Evolutionary conservation across 2,329 filamentous ascomycete species (phyloP), one percentile per base, ranked within the genome.

Genomic region (Didymellaceae sp.): DNA sequence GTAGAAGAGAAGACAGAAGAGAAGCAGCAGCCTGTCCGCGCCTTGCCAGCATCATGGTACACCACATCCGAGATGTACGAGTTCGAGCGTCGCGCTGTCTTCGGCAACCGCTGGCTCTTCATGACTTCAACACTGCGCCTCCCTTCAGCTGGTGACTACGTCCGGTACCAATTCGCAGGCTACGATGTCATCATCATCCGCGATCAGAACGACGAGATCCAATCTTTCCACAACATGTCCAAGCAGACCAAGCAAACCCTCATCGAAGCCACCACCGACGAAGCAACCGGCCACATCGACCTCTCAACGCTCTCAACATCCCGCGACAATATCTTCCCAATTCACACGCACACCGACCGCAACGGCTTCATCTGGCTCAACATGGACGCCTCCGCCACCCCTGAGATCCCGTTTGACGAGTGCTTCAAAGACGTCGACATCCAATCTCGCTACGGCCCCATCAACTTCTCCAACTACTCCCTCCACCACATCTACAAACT

Each of bases 31-130:
- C 61, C 68, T 6, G 57, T 68, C 2, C 65, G 70, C 33, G 70
- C 73, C 22, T 59, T 78, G 5, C 74, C 77, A 5, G 67, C 76
- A 34, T 76, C 75, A 56, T 78, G 76, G 77, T 78, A 77, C 57
- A 71, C 68, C 25, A 74, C 67, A 7, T 59, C 63, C n/a, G 71
- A 71, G 16, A 74, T 78, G 66, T 80, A 77, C 53, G 70, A 78
- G 55, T 70, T 79, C 8, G 77, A 80, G 55, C 66, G 76, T 5
- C 71, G 77, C 3, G 75, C 77, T 24, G 74, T 79, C 30, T 79
- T 78, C 55, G 74, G 70, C 4, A 66, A 65, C 22, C 61, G 63
- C 32, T 74, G 72, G 72, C 59, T 72, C n/a, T 65, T 74, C 47
- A 65, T 73, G 39, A 71, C 71, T 20, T 68, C 73, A 37, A 64